Base-by-base conservation (phyloP, 2,329 filamentous ascomycete species). In the Pseudocercospora fuligena region DNA sequence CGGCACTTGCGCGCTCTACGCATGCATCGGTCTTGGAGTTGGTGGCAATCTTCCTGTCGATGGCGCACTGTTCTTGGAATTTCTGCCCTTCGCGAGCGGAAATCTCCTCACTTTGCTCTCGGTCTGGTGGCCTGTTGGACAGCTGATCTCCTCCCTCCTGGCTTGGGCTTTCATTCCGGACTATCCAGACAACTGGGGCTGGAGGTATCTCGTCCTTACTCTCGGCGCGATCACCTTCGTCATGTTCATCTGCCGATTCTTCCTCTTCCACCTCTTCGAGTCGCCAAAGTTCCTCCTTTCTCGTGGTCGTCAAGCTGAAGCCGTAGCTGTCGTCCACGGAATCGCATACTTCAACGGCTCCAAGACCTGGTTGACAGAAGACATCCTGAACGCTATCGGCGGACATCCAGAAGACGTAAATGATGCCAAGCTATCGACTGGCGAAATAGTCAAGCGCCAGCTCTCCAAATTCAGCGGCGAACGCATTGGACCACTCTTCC, bases 71-170 rank as follows among this genome's bases (percentile, higher is more conserved):
- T 95, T 96, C 77, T 84, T 96, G 43, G 93, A 97, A 75, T 94
- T 94, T 70, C 81, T 96, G 0, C 93, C 93, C 2, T 60, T 49
- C 11, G 61, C 66, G 9, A 70, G 90, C 25, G 91, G 91, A 6
- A 93, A 92, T 74, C 80, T 94, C n/a, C 90, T 91, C 31, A 95
- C 92, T 0, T 83, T 94, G 57, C 83, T 96, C n/a, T 93, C 91
- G 6, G 87, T 93, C 7, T 95, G 92, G 90, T 97, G 93, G 92
- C 91, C 92, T 0, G 80, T 96, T 19, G 93, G 92, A 5, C 92
- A 95, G 75, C 83, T 96, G 7, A 85, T 90, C 64, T 88, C 90
- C 1, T 90, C 89, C 2, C 79, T 91, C 5, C 61, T 73, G 23
- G 73, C 72, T 14, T 75, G 72, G 73, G 62, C 57, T 3, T 69